Base-by-base conservation (phyloP, 1,139 yeast genomes). In the Arxiozyma slooffiae region DNA sequence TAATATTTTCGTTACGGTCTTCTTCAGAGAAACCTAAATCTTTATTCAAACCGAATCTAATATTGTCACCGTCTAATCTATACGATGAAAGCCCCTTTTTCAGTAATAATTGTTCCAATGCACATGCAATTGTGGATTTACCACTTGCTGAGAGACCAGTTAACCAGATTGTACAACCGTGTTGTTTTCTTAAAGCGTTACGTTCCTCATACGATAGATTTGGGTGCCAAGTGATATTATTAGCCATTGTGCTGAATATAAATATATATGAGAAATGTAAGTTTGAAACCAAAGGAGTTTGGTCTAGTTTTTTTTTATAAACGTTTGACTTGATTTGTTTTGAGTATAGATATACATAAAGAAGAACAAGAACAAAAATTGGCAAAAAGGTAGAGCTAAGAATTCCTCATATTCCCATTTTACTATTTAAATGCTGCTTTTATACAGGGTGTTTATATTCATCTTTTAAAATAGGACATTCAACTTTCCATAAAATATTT, bases 91-190 rank as follows among this genome's bases (percentile, higher is more conserved):
- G 71, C 26, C 82, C 80, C 59, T 80, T 68, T 58, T 81, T 79
- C 56, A 90, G 76, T 53, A 90, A 73, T 53, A 80, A 74, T 70
- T 86, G 94, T 69, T 90, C 97, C 53, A 90, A 76, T 7, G 96
- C 97, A 67, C 96, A 86, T 2, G 97, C 97, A 65, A 90, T 85
- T 50, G 97, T 90, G 62, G 92, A 82, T 69, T 90, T 90, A 54
- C 97, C 97, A 50, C 95, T 84, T 7, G 97, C 97, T 54, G 95
- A 85, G 57, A 90, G 77, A 2, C 97, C 97, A 11, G 97, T 90
- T 61, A 90, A 77, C 97, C 97, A 90, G 42, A 90, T 76, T 23
- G 97, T 90, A 53, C 86, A 83, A 48, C 97, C 97, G 55, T 77
- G 77, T 72, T 90, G 97, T 55, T 82, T 81, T 57, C 88, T 80